Conservation (phyloP, 805 yeast genomes). For the Kluyveromyces nonfermentans region DNA sequence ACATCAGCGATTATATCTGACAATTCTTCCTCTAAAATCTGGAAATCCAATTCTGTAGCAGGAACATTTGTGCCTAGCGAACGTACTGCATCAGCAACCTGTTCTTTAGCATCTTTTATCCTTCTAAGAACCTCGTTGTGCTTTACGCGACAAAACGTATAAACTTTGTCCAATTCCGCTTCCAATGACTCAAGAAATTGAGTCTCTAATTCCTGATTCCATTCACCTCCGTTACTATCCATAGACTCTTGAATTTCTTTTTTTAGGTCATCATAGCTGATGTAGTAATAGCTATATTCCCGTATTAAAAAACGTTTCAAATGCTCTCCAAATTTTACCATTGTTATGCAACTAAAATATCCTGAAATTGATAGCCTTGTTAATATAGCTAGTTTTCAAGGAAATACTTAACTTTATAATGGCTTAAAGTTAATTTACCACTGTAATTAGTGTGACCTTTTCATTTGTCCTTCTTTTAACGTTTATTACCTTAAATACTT, state of each 20-base stretch:
- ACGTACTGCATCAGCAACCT: slow-evolving; percentile 58
- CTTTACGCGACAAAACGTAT: slow-evolving; percentile 81
- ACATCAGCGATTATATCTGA: slow-evolving; percentile 93
- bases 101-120: slow-evolving; percentile 69
- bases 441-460: background rate
- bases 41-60: slow-evolving; percentile 58
- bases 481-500: background rate
- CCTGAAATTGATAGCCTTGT: too few relatives aligned
- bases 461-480: background rate
- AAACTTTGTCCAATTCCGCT: slow-evolving; percentile 83
- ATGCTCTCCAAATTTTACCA: slow-evolving; percentile 95
- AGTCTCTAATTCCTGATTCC: slow-evolving; percentile 79
- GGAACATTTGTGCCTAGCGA: slow-evolving; percentile 42
- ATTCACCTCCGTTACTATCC: slow-evolving; percentile 40
- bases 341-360: background rate
- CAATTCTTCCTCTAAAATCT: slow-evolving; percentile 64
- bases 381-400: too few relatives aligned
- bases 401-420: too few relatives aligned
- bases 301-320: slow-evolving; percentile 80
- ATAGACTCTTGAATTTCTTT: slow-evolving; percentile 65
- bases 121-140: slow-evolving; percentile 78
- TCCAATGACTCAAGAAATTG: slow-evolving; percentile 69
- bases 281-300: slow-evolving; percentile 84
- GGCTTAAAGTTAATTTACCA: background rate
- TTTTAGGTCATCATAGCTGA: slow-evolving; percentile 85